These are phyloP conservation scores for Salix purpurea DNA, from an alignment of 345 rosid species.

Conservation along the genomic window DNA sequence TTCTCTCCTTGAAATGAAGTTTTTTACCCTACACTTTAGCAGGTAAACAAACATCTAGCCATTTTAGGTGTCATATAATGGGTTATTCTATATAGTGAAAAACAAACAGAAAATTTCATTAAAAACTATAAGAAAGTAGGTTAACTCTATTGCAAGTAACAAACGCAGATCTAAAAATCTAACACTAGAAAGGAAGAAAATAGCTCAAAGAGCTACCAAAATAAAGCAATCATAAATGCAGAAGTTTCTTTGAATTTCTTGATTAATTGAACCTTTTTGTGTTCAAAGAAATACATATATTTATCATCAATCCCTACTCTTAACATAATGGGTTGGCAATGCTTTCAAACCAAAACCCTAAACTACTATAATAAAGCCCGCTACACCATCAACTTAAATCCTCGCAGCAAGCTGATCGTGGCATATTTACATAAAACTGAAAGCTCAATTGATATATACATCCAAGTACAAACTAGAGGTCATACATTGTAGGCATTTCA, in stretches of 20 bases:
- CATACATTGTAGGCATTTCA: neutral
- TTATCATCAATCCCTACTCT: neutral
- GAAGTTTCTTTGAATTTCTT: neutral
- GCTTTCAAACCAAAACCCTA: neutral
- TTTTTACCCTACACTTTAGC: neutral
- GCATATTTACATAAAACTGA: neutral
- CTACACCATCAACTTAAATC: neutral
- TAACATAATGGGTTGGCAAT: neutral
- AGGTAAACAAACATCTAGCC: neutral
- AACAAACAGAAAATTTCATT: neutral
- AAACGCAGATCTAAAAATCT: neutral
- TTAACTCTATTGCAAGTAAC: neutral
- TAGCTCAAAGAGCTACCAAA: neutral
- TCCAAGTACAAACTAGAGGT: neutral
- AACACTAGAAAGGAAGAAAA: neutral
- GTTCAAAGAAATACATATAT: neutral
- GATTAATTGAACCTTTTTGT: neutral
- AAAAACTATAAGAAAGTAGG: neutral
- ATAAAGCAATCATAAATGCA: neutral
- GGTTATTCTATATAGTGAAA: neutral
- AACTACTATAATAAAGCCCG: neutral
- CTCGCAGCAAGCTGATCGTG: neutral
- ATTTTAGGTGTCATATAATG: neutral
- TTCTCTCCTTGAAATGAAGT: neutral
- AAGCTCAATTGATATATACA: constrained; percentile 7